Evolutionary conservation across 225 moss, liverwort and hornwort genomes (phyloP).

Genomic region (Marchantia polymorpha): DNA sequence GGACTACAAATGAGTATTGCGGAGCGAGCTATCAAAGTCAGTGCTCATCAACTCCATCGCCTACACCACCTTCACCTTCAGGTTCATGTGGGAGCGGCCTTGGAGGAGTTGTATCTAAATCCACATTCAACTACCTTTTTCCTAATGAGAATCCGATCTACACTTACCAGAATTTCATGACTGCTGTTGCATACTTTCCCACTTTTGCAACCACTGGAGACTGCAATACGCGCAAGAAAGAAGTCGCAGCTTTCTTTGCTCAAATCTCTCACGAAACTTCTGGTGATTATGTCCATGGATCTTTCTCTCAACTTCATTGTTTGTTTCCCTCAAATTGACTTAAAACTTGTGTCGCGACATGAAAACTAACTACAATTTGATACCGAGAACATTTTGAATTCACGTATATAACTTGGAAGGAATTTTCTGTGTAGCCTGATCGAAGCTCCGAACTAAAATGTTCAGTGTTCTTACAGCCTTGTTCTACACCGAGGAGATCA

Average conservation of each 20-base stretch:
- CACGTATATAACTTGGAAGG: no score
- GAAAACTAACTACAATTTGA: no score
- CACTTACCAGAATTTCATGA: slow-evolving; percentile 32
- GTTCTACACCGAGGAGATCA: slow-evolving; percentile 3
- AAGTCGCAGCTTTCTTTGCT: slow-evolving; percentile 32
- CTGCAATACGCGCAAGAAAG: neutral
- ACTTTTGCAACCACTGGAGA: slow-evolving; percentile 23
- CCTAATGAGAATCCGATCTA: slow-evolving; percentile 29
- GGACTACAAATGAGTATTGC: slow-evolving; percentile 6
- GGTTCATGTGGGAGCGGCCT: neutral
- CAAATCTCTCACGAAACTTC: no score
- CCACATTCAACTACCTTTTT: neutral
- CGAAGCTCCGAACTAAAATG: no score
- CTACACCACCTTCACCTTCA: neutral
- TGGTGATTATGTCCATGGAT: slow-evolving; percentile 6
- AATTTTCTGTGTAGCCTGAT: neutral
- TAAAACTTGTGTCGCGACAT: no score
- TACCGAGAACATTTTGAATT: no score
- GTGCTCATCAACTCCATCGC: neutral
- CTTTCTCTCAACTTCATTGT: neutral
- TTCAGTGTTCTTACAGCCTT: slow-evolving; percentile 9
- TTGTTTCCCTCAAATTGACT: no score
- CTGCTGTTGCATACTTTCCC: slow-evolving; percentile 12
- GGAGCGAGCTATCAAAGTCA: slow-evolving; percentile 22
- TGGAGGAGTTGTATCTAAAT: neutral